Evolutionary conservation across 257 asterid species (phyloP).

Genomic region (Gentiana macrophylla): DNA sequence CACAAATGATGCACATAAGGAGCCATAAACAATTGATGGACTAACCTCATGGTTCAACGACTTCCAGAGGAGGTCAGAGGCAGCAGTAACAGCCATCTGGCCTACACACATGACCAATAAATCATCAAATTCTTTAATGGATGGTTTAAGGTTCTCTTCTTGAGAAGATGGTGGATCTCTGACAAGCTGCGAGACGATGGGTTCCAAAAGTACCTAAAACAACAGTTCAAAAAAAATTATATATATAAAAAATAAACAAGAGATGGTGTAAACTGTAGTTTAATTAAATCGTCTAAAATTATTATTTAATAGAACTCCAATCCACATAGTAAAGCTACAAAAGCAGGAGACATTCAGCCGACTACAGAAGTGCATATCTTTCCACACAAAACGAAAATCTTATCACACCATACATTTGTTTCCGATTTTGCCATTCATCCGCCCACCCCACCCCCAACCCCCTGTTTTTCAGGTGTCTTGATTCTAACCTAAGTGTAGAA

Average conservation of each 20-base stretch:
- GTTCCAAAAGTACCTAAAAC: slow-evolving; percentile 70
- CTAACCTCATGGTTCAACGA: slow-evolving; percentile 88
- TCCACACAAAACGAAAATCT: neutral
- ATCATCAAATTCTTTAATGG: slow-evolving; percentile 62
- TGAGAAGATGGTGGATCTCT: slow-evolving; percentile 53
- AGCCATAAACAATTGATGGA: neutral
- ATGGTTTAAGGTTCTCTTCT: slow-evolving; percentile 45
- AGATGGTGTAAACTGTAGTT: neutral
- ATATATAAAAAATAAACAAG: slow-evolving; percentile 1
- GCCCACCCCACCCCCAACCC: too few relatives aligned
- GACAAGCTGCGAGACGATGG: slow-evolving; percentile 70
- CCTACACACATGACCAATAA: slow-evolving; percentile 62
- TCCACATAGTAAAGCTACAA: neutral
- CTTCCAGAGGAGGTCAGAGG: slow-evolving; percentile 89
- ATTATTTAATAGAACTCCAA: too few relatives aligned
- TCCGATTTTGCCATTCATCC: too few relatives aligned
- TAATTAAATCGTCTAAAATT: too few relatives aligned
- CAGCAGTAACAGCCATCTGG: slow-evolving; percentile 93
- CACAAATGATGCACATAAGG: too few relatives aligned
- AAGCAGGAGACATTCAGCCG: neutral
- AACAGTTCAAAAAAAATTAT: slow-evolving; percentile 1
- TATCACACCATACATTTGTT: too few relatives aligned
- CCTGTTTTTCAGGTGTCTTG: too few relatives aligned
- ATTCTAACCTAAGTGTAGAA: too few relatives aligned
- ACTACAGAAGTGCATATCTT: neutral